phyloP scores from a whole-genome alignment of 352 stramenopile species.

The Phytophthora cajani region DNA sequence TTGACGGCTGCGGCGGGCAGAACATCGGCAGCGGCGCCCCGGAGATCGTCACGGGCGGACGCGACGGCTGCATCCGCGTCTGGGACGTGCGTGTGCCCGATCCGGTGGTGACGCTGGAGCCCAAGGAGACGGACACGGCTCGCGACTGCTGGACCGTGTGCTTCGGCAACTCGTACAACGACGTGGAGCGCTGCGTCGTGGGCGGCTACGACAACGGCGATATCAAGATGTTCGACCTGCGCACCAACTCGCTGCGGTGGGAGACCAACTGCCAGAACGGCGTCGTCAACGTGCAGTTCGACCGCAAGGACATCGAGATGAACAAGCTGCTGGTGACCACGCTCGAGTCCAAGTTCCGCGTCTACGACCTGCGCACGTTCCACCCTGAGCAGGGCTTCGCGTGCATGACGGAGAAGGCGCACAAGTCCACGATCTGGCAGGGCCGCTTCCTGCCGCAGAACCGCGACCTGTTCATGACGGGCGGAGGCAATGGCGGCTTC shows the following conservation, averaged over 20 bases:
- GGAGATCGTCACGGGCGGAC: conserved; percentile 94
- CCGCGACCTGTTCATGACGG: conserved; percentile 96
- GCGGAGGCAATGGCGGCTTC: conserved; percentile 96
- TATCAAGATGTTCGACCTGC: conserved; percentile 97
- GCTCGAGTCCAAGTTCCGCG: conserved; percentile 95
- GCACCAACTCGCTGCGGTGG: conserved; percentile 93
- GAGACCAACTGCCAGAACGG: conserved; percentile 97
- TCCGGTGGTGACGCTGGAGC: conserved; percentile 93
- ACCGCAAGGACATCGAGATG: conserved; percentile 98
- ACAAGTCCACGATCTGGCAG: conserved; percentile 97
- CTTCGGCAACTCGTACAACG: conserved; percentile 96
- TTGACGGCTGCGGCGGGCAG: conserved; percentile 94
- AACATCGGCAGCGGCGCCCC: conserved; percentile 91
- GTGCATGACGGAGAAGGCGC: conserved; percentile 90
- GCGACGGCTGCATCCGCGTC: conserved; percentile 96
- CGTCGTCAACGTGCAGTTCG: conserved; percentile 96
- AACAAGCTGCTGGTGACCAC: conserved; percentile 97
- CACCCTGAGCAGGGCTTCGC: conserved; percentile 93
- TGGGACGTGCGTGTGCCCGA: conserved; percentile 94
- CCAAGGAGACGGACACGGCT: conserved; percentile 76
- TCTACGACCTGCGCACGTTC: conserved; percentile 95
- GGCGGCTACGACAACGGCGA: conserved; percentile 98
- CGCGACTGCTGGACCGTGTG: conserved; percentile 96
- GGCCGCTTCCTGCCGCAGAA: conserved; percentile 96
- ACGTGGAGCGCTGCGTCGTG: conserved; percentile 92